phyloP scores from a whole-genome alignment of 2,329 filamentous ascomycete genomes.

The Sclerotiophoma versabilis region DNA sequence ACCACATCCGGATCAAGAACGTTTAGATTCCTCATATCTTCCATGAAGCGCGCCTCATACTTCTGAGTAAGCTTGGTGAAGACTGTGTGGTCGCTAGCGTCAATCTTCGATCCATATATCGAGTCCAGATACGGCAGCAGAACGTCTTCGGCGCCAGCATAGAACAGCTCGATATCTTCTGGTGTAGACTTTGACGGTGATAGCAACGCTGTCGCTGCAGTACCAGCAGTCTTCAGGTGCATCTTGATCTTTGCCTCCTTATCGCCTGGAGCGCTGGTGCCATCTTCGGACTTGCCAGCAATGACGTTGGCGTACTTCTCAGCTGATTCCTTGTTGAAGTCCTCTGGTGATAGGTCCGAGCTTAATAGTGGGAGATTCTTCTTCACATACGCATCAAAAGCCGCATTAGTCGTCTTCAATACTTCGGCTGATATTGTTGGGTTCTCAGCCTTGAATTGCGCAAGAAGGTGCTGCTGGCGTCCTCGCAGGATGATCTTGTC shows the following conservation, averaged over 20 bases:
- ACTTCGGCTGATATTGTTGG: constrained; percentile 54
- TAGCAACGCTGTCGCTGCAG: constrained; percentile 61
- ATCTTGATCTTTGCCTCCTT: constrained; percentile 88
- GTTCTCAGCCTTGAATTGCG: constrained; percentile 67
- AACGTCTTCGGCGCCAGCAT: constrained; percentile 68
- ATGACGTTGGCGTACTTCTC: constrained; percentile 63
- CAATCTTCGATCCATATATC: constrained; percentile 63
- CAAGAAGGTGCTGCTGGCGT: constrained; percentile 79
- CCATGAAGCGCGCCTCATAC: constrained; percentile 86
- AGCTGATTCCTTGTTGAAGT: constrained; percentile 57
- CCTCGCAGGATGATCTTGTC: constrained; percentile 69
- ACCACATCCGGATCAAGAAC: constrained; percentile 81
- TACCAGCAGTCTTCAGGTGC: constrained; percentile 73
- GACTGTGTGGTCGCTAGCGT: constrained; percentile 71
- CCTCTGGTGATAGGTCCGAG: constrained; percentile 53
- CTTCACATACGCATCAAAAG: constrained; percentile 66
- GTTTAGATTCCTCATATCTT: constrained; percentile 87
- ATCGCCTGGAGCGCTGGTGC: constrained; percentile 67
- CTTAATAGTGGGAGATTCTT: constrained; percentile 69
- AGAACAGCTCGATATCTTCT: constrained; percentile 58
- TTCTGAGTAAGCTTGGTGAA: constrained; percentile 86
- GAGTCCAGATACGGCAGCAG: constrained; percentile 83
- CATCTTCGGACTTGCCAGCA: constrained; percentile 62
- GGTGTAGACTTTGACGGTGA: constrained; percentile 38
- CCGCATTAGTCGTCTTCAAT: constrained; percentile 57